Evolutionary conservation across 2,329 filamentous ascomycete genomes (phyloP), one percentile per base, ranked within the genome.

Genomic region (Emmonsiellopsis sp.): DNA sequence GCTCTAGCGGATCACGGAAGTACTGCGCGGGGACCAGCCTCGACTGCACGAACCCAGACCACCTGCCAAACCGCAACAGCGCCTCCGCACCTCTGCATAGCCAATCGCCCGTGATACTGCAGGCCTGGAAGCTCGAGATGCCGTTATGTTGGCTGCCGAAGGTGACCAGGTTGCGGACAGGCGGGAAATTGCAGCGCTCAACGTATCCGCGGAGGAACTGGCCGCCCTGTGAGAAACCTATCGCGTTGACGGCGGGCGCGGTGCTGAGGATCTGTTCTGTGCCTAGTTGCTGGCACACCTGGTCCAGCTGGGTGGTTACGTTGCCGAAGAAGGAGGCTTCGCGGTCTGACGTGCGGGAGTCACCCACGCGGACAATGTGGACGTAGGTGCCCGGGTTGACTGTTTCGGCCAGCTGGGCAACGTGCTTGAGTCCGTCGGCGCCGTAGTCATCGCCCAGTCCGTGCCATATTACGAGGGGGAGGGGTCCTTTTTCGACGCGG

Each of bases 381-480:
- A 93, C 84, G 63, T 89, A 84, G 13, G 90, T 96, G 56, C 88
- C 89, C 0, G 90, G 90, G 70, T 95, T 82, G 54, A 83, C 75
- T 49, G 80, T 70, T 55, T 89, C 79, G 58, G 86, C 86, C 48
- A 96, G 79, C n/a, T 79, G 73, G 58, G 81, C 87, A 34, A 95
- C 79, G 52, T 77, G 70, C 61, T 82, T 79, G 53, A 97, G 78
- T 54, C 91, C 90, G 1, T 90, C 84, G 58, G 82, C 81, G 51
- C 82, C 80, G 73, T 84, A 94, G 68, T 84, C 66, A 58, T 75
- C 73, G 60, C 82, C 82, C n/a, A 85, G 73, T 54, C 83, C 93
- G 70, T 98, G 93, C 93, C 93, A 98, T 73, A 98, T 87, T 55
- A 98, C 80, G 37, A 98, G 78, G 0, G 93, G 93, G 32, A 96